A percentile compares a stretch with the other conserved stretches of the same genome.
These are phyloP conservation scores for Pseudonectria buxi DNA, from an alignment of 2,329 filamentous ascomycete species.

Conservation along the genomic window DNA sequence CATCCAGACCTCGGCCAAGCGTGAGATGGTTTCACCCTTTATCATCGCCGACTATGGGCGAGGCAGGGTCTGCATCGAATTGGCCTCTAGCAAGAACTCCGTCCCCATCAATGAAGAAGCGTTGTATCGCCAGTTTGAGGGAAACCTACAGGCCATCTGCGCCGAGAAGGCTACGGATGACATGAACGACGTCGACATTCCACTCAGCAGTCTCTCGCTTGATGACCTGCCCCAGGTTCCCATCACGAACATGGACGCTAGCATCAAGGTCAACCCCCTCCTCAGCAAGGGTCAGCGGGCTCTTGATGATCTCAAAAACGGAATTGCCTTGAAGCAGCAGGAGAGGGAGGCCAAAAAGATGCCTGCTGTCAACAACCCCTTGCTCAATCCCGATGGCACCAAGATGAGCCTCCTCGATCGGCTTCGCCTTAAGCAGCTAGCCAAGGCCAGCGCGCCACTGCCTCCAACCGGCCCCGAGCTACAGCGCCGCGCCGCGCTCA, in stretches of 20 bases:
- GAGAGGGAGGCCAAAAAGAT: slow-evolving; percentile 34
- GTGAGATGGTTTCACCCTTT: slow-evolving; percentile 29
- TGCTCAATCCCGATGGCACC: slow-evolving; percentile 36
- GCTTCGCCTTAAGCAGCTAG: slow-evolving; percentile 62
- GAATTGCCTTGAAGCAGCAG: slow-evolving; percentile 47
- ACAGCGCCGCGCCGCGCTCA: slow-evolving; percentile 56
- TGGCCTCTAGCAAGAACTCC: slow-evolving; percentile 32
- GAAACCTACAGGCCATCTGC: slow-evolving; percentile 44
- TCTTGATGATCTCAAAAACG: slow-evolving; percentile 61
- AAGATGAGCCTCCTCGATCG: slow-evolving; percentile 69
- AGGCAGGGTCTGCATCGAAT: slow-evolving; percentile 53
- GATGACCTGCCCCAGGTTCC: slow-evolving; percentile 32
- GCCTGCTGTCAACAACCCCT: slow-evolving; percentile 22
- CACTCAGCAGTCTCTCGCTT: slow-evolving; percentile 50
- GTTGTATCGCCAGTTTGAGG: slow-evolving; percentile 48
- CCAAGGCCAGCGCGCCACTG: slow-evolving; percentile 47
- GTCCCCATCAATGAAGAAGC: slow-evolving; percentile 42
- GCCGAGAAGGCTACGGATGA: slow-evolving; percentile 24
- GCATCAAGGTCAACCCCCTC: slow-evolving; percentile 45
- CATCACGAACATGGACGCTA: slow-evolving; percentile 25
- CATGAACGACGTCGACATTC: slow-evolving; percentile 33
- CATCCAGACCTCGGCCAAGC: slow-evolving; percentile 41
- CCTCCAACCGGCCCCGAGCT: slow-evolving; percentile 53
- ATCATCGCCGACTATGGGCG: slow-evolving; percentile 46
- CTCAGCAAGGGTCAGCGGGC: slow-evolving; percentile 61